These are phyloP conservation scores for Miamiensis avidus DNA, from an alignment of 169 alveolate species.

Conservation along the genomic window DNA sequence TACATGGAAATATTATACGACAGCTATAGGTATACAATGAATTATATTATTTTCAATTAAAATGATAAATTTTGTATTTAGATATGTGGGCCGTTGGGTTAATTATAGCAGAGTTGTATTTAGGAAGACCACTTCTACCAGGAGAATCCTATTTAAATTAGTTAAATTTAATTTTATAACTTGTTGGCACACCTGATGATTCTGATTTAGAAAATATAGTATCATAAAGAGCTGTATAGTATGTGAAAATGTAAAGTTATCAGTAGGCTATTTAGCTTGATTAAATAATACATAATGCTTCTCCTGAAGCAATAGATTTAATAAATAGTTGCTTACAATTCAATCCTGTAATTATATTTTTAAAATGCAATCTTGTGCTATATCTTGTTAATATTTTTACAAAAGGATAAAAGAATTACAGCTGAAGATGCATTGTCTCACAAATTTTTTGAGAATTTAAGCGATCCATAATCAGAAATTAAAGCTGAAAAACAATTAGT, in stretches of 20 bases:
- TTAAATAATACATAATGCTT: slow-evolving; percentile 31
- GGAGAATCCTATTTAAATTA: slow-evolving; percentile 52
- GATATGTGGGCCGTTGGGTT: slow-evolving; percentile 60
- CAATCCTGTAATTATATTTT: slow-evolving; percentile 21
- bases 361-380: not conserved
- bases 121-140: slow-evolving; percentile 53
- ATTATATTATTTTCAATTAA: too few species aligned
- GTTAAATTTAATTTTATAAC: slow-evolving; percentile 25
- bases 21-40: slow-evolving; percentile 47
- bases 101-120: slow-evolving; percentile 53
- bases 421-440: slow-evolving; percentile 69
- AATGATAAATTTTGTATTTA: too few species aligned
- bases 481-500: slow-evolving; percentile 4
- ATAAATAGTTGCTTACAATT: slow-evolving; percentile 24
- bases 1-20: slow-evolving; percentile 49
- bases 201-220: slow-evolving; percentile 40
- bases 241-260: slow-evolving; percentile 28
- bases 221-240: slow-evolving; percentile 37
- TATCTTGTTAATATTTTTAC: not conserved
- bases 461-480: slow-evolving; percentile 1
- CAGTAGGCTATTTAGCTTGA: slow-evolving; percentile 6
- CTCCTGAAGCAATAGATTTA: slow-evolving; percentile 37
- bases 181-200: slow-evolving; percentile 39
- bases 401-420: slow-evolving; percentile 55
- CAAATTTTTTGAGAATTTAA: slow-evolving; percentile 59